Evolutionary conservation across 2,329 filamentous ascomycete species (phyloP).

Genomic region (Balansia obtecta): DNA sequence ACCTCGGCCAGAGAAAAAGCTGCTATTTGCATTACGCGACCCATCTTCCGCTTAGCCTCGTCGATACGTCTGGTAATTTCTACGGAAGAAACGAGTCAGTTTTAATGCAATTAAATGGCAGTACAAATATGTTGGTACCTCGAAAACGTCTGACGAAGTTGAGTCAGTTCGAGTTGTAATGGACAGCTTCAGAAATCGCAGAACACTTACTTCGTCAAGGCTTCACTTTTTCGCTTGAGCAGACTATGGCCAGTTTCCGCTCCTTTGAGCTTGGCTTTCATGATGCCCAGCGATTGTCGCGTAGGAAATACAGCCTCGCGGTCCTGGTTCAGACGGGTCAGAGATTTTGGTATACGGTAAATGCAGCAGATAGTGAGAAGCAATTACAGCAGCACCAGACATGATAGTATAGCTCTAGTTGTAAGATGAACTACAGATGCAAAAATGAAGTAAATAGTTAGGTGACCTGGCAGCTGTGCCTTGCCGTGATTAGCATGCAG

Average conservation of each 20-base stretch:
- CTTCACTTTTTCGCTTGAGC: conserved; percentile 95
- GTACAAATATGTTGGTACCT: conserved; percentile 1
- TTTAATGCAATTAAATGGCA: conserved; percentile 5
- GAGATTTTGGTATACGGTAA: background rate
- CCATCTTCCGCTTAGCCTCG: conserved; percentile 99
- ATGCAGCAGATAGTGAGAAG: background rate
- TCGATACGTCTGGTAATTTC: conserved; percentile 96
- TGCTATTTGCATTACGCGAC: conserved; percentile 96
- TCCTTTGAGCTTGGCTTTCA: conserved; percentile 97
- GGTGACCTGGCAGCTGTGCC: background rate
- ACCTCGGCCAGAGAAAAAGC: conserved; percentile 96
- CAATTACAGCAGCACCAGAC: conserved; percentile 20
- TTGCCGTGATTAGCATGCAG: background rate
- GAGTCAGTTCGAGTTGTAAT: background rate
- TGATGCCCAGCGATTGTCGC: conserved; percentile 87
- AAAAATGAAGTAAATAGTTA: background rate
- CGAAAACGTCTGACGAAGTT: conserved; percentile 4
- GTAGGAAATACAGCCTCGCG: conserved; percentile 96
- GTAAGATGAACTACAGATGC: background rate
- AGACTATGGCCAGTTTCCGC: conserved; percentile 85
- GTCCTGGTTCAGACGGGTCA: conserved; percentile 43
- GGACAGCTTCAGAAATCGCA: background rate
- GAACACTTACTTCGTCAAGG: conserved; percentile 72
- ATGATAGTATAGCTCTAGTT: conserved; percentile 11
- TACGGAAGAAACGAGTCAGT: conserved; percentile 19